A percentile compares a stretch with the other conserved stretches of the same genome.
These are phyloP conservation scores for Coemansia sp. DNA, from an alignment of 192 early-diverging fungal species.

Conservation along the genomic window DNA sequence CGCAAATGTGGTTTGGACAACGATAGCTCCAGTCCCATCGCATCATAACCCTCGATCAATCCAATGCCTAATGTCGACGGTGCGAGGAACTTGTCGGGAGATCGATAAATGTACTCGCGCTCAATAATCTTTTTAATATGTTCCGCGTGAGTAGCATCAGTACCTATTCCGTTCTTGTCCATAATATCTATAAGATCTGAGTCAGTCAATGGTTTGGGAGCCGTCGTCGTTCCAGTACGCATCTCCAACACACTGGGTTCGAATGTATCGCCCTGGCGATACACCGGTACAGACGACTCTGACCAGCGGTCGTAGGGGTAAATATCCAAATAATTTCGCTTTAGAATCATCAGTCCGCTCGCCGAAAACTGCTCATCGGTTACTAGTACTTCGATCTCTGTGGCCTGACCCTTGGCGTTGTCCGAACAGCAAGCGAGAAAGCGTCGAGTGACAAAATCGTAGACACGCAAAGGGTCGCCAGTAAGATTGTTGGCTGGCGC, in stretches of 20 bases:
- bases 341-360: slow-evolving; percentile 75
- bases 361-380: slow-evolving; percentile 73
- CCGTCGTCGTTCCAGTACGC: slow-evolving; percentile 64
- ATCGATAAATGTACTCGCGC: slow-evolving; percentile 83
- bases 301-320: slow-evolving; percentile 92
- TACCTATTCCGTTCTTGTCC: slow-evolving; percentile 95
- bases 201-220: slow-evolving; percentile 81
- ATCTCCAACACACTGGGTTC: slow-evolving; percentile 70
- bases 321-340: slow-evolving; percentile 90
- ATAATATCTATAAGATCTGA: slow-evolving; percentile 86
- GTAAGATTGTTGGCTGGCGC: slow-evolving; percentile 57
- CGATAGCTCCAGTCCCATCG: slow-evolving; percentile 83
- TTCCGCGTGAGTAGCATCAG: slow-evolving; percentile 95
- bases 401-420: slow-evolving; percentile 86
- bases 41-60: slow-evolving; percentile 83
- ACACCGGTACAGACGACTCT: slow-evolving; percentile 72
- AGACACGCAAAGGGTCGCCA: slow-evolving; percentile 74
- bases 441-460: slow-evolving; percentile 84
- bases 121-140: slow-evolving; percentile 94
- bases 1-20: slow-evolving; percentile 89
- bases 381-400: slow-evolving; percentile 70
- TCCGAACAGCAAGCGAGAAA: slow-evolving; percentile 94
- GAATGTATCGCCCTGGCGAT: slow-evolving; percentile 68
- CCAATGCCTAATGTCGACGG: slow-evolving; percentile 89
- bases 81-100: slow-evolving; percentile 57